phyloP scores from a whole-genome alignment of 75 land plant genomes.

The Sequoia sempervirens region DNA sequence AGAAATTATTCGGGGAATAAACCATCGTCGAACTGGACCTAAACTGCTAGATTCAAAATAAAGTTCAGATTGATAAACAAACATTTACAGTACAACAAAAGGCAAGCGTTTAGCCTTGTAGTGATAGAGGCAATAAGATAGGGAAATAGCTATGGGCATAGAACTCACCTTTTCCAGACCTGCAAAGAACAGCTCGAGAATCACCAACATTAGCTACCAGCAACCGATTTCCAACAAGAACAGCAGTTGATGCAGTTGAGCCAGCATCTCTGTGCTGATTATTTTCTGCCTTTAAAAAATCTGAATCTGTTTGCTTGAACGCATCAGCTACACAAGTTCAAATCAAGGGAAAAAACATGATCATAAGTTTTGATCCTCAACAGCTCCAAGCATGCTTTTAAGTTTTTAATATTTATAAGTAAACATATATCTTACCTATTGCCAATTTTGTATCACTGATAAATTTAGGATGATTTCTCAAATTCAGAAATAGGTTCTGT shows the following conservation, averaged over 20 bases:
- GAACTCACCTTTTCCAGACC: constrained; percentile 76
- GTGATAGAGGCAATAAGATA: background rate
- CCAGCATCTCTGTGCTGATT: constrained; percentile 90
- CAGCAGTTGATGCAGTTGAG: constrained; percentile 94
- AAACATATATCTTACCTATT: constrained; percentile 49
- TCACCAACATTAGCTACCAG: constrained; percentile 96
- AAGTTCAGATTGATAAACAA: background rate
- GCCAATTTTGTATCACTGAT: constrained; percentile 69
- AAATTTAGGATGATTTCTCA: constrained; percentile 77
- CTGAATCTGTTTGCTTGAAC: constrained; percentile 82
- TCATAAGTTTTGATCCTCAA: background rate
- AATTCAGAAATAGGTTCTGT: constrained; percentile 66
- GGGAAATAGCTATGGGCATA: background rate
- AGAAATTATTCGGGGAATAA: background rate
- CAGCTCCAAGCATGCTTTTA: background rate
- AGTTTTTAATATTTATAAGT: background rate
- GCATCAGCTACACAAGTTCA: constrained; percentile 63
- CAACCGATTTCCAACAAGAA: constrained; percentile 82
- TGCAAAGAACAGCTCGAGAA: constrained; percentile 86
- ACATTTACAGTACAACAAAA: background rate
- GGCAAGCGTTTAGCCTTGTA: background rate
- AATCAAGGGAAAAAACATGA: background rate
- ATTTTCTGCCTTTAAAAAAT: constrained; percentile 73
- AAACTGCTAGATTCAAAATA: background rate
- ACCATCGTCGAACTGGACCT: background rate